These are phyloP conservation scores for Aristolochia californica DNA, from an alignment of 164 flowering plant genomes.

Conservation along the genomic window DNA sequence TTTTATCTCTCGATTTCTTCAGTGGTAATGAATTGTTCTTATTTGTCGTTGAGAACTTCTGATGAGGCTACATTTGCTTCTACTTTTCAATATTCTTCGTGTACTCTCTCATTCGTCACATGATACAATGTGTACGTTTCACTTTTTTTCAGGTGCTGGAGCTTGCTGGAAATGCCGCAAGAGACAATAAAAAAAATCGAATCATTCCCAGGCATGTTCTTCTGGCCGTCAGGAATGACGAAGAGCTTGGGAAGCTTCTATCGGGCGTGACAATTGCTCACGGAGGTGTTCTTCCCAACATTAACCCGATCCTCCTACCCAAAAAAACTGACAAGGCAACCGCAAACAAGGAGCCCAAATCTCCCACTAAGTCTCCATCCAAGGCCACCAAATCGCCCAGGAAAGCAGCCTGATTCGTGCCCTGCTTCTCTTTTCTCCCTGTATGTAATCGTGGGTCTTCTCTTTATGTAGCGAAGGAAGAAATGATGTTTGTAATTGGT, in stretches of 20 bases:
- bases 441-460: too few relatives aligned
- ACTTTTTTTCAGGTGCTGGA: conserved; percentile 3
- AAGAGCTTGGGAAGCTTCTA: conserved; percentile 60
- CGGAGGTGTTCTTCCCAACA: conserved; percentile 70
- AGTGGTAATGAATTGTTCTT: too few relatives aligned
- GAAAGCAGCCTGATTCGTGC: neutral
- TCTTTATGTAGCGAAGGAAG: too few relatives aligned
- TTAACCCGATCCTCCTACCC: conserved; percentile 58
- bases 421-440: too few relatives aligned
- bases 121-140: neutral
- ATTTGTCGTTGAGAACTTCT: too few relatives aligned
- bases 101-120: neutral
- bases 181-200: conserved; percentile 11
- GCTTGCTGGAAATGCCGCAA: conserved; percentile 12
- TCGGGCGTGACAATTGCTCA: conserved; percentile 61
- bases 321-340: conserved; percentile 38
- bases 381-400: conserved; percentile 3
- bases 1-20: too few relatives aligned
- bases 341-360: conserved; percentile 19
- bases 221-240: conserved; percentile 7
- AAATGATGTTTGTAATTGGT: too few relatives aligned
- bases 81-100: neutral
- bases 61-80: too few relatives aligned
- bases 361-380: neutral
- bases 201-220: conserved; percentile 11